phyloP scores from a whole-genome alignment of 805 yeast genomes.

The Candida silvatica region DNA sequence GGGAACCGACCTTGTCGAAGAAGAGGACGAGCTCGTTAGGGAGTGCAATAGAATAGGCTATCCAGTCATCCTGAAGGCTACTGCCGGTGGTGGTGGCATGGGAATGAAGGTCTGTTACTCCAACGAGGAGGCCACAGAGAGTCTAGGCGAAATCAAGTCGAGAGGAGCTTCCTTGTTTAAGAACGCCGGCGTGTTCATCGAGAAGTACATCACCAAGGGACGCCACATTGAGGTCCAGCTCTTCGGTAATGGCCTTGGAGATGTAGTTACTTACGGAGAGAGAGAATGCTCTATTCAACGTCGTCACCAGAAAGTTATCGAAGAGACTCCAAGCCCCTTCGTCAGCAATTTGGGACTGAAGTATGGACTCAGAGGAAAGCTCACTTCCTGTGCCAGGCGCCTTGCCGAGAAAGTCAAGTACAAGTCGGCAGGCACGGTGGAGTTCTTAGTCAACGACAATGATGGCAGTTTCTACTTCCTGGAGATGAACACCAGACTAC shows the following conservation, averaged over 20 bases:
- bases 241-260: constrained; percentile 22
- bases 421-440: constrained; percentile 24
- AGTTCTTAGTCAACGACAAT: constrained; percentile 21
- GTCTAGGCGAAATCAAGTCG: constrained; percentile 15
- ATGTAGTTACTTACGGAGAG: constrained; percentile 20
- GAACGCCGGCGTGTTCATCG: constrained; percentile 18
- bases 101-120: constrained; percentile 17
- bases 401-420: constrained; percentile 18
- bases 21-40: constrained; percentile 6
- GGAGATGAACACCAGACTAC: constrained; percentile 23
- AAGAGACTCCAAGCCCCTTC: constrained; percentile 23
- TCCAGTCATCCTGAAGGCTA: constrained; percentile 22
- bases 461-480: constrained; percentile 18
- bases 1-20: constrained; percentile 15
- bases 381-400: constrained; percentile 12
- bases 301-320: constrained; percentile 24
- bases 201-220: constrained; percentile 18
- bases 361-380: constrained; percentile 10
- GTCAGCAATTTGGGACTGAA: constrained; percentile 6
- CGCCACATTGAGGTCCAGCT: constrained; percentile 23
- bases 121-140: constrained; percentile 8
- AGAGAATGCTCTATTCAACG: constrained; percentile 25
- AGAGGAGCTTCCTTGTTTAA: constrained; percentile 19
- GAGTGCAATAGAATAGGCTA: constrained; percentile 16
- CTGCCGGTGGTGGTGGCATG: constrained; percentile 26